Evolutionary conservation across 2,329 filamentous ascomycete genomes (phyloP).

Genomic region (Hymenoscyphus occultus): DNA sequence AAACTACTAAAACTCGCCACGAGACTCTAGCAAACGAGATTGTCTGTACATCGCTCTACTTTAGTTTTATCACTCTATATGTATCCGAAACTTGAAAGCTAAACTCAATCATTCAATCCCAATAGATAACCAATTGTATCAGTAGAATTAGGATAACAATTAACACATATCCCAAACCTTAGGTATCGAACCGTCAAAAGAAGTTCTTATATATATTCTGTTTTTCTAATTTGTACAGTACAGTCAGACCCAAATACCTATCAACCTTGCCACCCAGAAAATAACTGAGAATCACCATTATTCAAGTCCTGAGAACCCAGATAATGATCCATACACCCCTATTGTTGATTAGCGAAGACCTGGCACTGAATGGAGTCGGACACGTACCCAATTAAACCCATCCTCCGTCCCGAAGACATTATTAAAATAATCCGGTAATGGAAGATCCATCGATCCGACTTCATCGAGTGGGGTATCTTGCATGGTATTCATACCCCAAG

Average conservation of each 20-base stretch:
- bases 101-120: no score
- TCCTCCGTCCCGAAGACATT: conserved; percentile 9
- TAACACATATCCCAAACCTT: no score
- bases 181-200: no score
- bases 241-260: no score
- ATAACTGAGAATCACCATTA: not conserved
- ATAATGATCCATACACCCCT: conserved; percentile 15
- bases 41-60: no score
- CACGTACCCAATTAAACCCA: conserved; percentile 15
- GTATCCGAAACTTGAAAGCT: no score
- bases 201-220: no score
- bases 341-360: not conserved
- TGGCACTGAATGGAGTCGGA: not conserved
- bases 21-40: no score
- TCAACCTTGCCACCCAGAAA: conserved; percentile 3
- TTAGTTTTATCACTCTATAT: no score
- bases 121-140: no score
- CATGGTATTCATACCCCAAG: not conserved
- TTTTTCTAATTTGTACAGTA: not conserved
- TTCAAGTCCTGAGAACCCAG: not conserved
- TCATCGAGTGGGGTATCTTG: not conserved
- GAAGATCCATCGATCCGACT: not conserved
- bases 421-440: conserved; percentile 5
- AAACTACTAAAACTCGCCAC: no score
- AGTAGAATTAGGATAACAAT: no score